Evolutionary conservation across 2,329 filamentous ascomycete species (phyloP), one percentile per base, ranked within the genome.

Genomic region (Penicillium thymicola): DNA sequence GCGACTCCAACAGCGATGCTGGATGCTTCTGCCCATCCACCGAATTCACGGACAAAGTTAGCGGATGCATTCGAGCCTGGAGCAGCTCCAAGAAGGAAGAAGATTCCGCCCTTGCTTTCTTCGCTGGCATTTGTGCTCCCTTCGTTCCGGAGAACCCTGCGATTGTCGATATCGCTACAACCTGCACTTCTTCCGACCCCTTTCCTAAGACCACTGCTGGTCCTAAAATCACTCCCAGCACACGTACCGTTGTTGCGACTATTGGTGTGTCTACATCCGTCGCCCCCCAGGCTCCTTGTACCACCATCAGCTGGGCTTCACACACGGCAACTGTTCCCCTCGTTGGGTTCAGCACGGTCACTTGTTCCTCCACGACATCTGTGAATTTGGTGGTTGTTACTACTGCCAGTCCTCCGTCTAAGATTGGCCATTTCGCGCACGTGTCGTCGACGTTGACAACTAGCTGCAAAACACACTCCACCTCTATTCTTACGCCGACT

Each of bases 121-220:
- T 96, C 79, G 88, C 92, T 76, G 92, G 92, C 72, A 89, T 96
- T 76, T 97, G 92, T 78, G 90, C 89, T 55, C 78, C 82, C 47
- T 87, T 88, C 74, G 82, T 89, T 38, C 79, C 82, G 9, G 66
- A 82, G 70, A 96, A 96, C 82, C 90, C 91, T 25, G 89, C 80
- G 40, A 80, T 81, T 54, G 81, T 87, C 72, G 76, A 75, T 3
- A 72, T 80, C 18, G 70, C 71, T n/a, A 73, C 75, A 14, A 76
- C 77, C 23, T 65, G 74, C 45, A 72, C 76, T 16, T 71, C 75
- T 55, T 72, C 82, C 75, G 80, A 37, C 76, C 79, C 78, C 61
- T 67, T 32, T 16, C 21, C 47, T 14, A 41, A 8, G 37, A 51
- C 34, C 14, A 51, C 60, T 14, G 32, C 51, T 36, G 49, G 58